Base-by-base conservation (phyloP, 2,329 filamentous ascomycete genomes). In the Calonectria henricotiae region DNA sequence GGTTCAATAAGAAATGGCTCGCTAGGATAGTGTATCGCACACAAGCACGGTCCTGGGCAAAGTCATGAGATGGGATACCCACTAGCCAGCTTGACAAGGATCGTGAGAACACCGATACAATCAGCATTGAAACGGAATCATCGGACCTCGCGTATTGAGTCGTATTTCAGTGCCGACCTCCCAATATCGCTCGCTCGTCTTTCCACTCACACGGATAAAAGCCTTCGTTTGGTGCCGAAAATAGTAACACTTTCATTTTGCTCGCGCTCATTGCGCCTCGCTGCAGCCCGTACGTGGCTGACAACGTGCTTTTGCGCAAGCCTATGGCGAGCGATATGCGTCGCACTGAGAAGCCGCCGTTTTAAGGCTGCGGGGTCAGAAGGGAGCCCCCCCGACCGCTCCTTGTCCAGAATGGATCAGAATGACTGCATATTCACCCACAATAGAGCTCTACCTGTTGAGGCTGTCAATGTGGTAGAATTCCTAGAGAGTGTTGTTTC, bases 211-310 rank as follows among this genome's bases (percentile, higher is more conserved):
- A 55, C 49, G 49, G 49, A 13, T 49, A 49, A 49, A 49, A 49
- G 12, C 46, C 23, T 30, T 7, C 46, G 20, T 11, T 23, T 8
- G 46, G 46, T 5, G 46, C 46, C 54, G 54, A 66, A 62, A 69
- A 63, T 69, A 69, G 67, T 32, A 67, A 11, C 65, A 27, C 65
- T 46, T 47, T 41, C 60, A 49, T 6, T 20, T 58, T 20, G 43
- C 44, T 55, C 47, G 37, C 54, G 27, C 51, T 58, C 67, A 66
- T 60, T 67, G 46, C 54, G 54, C 58, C 54, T 41, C 55, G 15
- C 41, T 70, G 55, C 46, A 55, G 58, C 44, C 30, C 32, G n/a
- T 30, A 25, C 49, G 61, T 64, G 32, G 49, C 66, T 63, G 49
- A 68, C 43, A 47, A 23, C 43, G 60, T 62, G 51, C 23, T 64